phyloP scores from a whole-genome alignment of 1,284 basidiomycete genomes.

The Cryptococcus hybrid region DNA sequence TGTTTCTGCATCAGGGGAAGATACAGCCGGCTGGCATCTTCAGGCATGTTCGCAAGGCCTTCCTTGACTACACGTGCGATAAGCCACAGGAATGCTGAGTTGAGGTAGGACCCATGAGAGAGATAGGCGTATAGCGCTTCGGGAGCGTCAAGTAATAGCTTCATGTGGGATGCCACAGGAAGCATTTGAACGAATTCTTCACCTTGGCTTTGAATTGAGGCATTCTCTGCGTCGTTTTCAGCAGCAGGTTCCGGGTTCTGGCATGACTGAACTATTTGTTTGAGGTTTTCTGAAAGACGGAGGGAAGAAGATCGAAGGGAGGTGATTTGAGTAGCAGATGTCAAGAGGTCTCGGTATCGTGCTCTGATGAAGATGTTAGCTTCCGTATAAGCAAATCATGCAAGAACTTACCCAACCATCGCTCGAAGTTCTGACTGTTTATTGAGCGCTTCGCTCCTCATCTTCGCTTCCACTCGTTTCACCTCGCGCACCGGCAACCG shows the following conservation, averaged over 20 bases:
- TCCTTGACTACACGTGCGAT: slow-evolving; percentile 70
- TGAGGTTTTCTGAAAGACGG: slow-evolving; percentile 47
- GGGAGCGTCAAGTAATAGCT: slow-evolving; percentile 79
- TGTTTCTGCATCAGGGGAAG: slow-evolving; percentile 85
- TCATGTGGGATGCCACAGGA: slow-evolving; percentile 78
- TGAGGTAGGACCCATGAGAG: slow-evolving; percentile 70
- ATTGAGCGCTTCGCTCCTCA: slow-evolving; percentile 81
- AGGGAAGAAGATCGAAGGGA: slow-evolving; percentile 55
- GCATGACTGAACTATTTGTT: slow-evolving; percentile 36
- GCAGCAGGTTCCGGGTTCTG: slow-evolving; percentile 11
- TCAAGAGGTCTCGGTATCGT: slow-evolving; percentile 87
- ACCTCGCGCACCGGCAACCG: slow-evolving; percentile 72
- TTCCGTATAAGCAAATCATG: neutral
- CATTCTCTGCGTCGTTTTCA: slow-evolving; percentile 9
- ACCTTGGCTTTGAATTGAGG: slow-evolving; percentile 16
- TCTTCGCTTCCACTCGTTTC: slow-evolving; percentile 64
- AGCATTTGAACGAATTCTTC: slow-evolving; percentile 62
- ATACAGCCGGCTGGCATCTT: slow-evolving; percentile 38
- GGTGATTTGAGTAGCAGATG: slow-evolving; percentile 85
- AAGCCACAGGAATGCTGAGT: slow-evolving; percentile 81
- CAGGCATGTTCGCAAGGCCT: slow-evolving; percentile 30
- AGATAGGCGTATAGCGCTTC: slow-evolving; percentile 53
- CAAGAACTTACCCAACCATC: slow-evolving; percentile 84
- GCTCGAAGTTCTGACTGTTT: slow-evolving; percentile 88
- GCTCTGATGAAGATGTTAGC: slow-evolving; percentile 59